Percentiles rank a stretch among this genome's conserved stretches.
These are phyloP conservation scores for Umbilicus rupestris DNA, from an alignment of 164 flowering plant genomes.

Conservation along the genomic window DNA sequence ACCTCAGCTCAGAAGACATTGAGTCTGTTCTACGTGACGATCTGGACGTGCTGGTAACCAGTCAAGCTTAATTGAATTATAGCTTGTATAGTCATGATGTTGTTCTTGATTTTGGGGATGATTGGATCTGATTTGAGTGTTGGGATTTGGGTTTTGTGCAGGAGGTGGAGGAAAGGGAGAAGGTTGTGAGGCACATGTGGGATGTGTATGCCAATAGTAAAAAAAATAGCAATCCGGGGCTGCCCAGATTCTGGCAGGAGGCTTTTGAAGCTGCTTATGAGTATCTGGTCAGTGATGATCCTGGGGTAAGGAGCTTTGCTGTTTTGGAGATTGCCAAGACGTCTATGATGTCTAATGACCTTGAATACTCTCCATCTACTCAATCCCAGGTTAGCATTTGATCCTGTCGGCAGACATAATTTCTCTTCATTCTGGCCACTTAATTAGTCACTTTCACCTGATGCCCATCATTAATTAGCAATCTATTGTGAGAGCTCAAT, in stretches of 20 bases:
- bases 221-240: constrained; percentile 10
- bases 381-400: constrained; percentile 15
- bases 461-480: neutral
- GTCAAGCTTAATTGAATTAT: neutral
- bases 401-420: neutral
- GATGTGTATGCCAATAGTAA: constrained; percentile 31
- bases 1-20: constrained; percentile 15
- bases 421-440: neutral
- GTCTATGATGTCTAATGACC: constrained; percentile 20
- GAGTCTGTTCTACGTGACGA: constrained; percentile 23
- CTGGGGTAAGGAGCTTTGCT: constrained; percentile 28
- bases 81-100: neutral
- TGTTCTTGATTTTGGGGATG: neutral
- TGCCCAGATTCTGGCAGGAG: constrained; percentile 46
- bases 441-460: neutral
- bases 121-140: neutral
- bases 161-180: constrained; percentile 59
- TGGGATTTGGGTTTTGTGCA: constrained; percentile 6
- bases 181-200: constrained; percentile 52
- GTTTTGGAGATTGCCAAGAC: constrained; percentile 47
- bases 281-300: constrained; percentile 33
- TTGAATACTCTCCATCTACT: constrained; percentile 14
- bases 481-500: too few species aligned
- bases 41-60: constrained; percentile 39
- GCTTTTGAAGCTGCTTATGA: constrained; percentile 59